phyloP scores from a whole-genome alignment of 2,329 filamentous ascomycete species.

The Metarhizium humberi region DNA sequence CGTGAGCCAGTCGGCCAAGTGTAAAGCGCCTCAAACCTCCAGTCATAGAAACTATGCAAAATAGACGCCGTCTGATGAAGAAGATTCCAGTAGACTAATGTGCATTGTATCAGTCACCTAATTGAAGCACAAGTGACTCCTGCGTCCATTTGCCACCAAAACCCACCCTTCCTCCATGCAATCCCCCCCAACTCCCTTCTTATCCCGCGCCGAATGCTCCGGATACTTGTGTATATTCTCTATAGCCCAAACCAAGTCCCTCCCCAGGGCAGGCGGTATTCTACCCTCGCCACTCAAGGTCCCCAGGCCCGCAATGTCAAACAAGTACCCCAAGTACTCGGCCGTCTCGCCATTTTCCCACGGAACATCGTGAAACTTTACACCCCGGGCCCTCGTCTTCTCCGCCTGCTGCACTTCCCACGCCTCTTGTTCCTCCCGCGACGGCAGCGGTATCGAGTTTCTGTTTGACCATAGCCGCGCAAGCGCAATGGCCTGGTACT shows the following conservation, averaged over 20 bases:
- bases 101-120: too few species aligned
- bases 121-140: too few species aligned
- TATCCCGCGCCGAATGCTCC: slow-evolving; percentile 10
- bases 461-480: slow-evolving; percentile 37
- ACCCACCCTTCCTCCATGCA: not conserved
- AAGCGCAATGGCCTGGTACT: slow-evolving; percentile 46
- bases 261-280: slow-evolving; percentile 33
- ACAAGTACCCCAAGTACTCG: slow-evolving; percentile 36
- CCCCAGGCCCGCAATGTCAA: slow-evolving; percentile 37
- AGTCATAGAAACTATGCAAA: too few species aligned
- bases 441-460: slow-evolving; percentile 28
- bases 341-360: slow-evolving; percentile 43
- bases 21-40: too few species aligned
- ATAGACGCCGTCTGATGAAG: too few species aligned
- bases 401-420: slow-evolving; percentile 36
- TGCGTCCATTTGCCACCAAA: not conserved
- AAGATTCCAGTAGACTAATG: too few species aligned
- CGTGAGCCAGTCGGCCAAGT: too few species aligned
- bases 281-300: slow-evolving; percentile 36
- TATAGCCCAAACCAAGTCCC: slow-evolving; percentile 36
- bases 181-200: slow-evolving; percentile 2
- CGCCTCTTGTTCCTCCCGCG: slow-evolving; percentile 24
- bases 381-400: slow-evolving; percentile 18
- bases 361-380: slow-evolving; percentile 41
- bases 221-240: slow-evolving; percentile 40